phyloP scores from a whole-genome alignment of 306 rosid genomes.

The Pyrus betulifolia region DNA sequence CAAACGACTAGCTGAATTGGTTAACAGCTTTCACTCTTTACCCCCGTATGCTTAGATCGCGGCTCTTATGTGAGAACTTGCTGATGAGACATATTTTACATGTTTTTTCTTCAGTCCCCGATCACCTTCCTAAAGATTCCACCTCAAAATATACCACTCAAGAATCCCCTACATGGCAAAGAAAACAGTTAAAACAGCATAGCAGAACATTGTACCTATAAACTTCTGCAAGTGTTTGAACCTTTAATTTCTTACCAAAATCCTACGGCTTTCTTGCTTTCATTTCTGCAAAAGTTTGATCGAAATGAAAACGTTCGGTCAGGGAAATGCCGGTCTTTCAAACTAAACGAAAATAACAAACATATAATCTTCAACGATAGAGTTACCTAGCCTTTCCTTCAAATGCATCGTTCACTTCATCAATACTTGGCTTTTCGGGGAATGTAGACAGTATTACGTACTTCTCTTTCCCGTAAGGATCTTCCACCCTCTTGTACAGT shows the following conservation, averaged over 20 bases:
- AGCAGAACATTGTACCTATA: background rate
- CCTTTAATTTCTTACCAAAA: conserved; percentile 44
- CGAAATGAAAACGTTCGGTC: conserved; percentile 12
- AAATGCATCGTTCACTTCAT: conserved; percentile 68
- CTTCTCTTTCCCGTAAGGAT: conserved; percentile 57
- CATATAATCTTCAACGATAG: background rate
- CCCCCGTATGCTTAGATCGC: background rate
- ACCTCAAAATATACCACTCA: conserved; percentile 43
- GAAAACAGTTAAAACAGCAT: conserved; percentile 1
- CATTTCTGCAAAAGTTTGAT: conserved; percentile 34
- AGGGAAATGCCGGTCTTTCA: background rate
- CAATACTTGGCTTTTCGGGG: conserved; percentile 50
- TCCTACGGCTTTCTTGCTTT: conserved; percentile 47
- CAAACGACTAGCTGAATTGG: too few species aligned
- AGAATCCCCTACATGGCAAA: conserved; percentile 46
- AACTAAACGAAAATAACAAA: background rate
- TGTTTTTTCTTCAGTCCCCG: background rate
- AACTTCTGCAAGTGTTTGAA: background rate
- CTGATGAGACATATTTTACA: background rate
- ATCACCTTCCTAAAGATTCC: background rate
- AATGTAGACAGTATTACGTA: conserved; percentile 53
- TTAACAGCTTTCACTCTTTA: too few species aligned
- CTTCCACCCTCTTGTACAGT: conserved; percentile 83
- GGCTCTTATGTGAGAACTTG: background rate
- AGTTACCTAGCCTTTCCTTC: conserved; percentile 63